Percentiles rank a stretch among this genome's conserved stretches.
Evolutionary conservation across 2,329 filamentous ascomycete genomes (phyloP).

Genomic region (Ceratocystiopsis sp.): DNA sequence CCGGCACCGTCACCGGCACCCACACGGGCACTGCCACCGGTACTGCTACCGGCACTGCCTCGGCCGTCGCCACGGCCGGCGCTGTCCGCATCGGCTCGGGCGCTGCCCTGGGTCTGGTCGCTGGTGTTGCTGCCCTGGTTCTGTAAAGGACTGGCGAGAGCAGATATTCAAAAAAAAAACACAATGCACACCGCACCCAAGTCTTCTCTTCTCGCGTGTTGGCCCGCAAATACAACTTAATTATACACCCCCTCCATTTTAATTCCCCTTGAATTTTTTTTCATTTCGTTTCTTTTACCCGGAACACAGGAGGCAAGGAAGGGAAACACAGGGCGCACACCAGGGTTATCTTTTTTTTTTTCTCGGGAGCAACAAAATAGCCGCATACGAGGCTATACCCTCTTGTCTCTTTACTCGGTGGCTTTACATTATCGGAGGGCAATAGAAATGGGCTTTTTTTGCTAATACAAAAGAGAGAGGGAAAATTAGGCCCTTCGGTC

Average conservation of each 20-base stretch:
- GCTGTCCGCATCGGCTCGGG: slow-evolving; percentile 5
- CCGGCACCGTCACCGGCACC: background rate
- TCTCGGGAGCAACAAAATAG: background rate
- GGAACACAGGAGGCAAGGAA: background rate
- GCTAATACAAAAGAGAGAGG: too few species aligned
- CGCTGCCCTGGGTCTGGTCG: slow-evolving; percentile 8
- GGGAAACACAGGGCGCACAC: too few species aligned
- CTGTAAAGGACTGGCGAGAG: slow-evolving; percentile 6
- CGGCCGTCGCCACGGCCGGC: slow-evolving; percentile 6
- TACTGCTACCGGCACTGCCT: background rate
- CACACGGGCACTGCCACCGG: background rate
- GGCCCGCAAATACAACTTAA: background rate
- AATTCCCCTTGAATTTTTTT: background rate
- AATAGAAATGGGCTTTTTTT: too few species aligned
- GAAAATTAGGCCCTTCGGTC: too few species aligned
- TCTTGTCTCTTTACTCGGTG: slow-evolving; percentile 3
- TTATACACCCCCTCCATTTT: background rate
- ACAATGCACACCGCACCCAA: background rate
- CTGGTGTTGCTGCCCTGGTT: slow-evolving; percentile 7
- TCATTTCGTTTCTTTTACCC: background rate
- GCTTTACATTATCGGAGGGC: too few species aligned
- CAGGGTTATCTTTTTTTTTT: background rate
- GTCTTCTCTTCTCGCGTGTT: background rate
- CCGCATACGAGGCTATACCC: slow-evolving; percentile 1
- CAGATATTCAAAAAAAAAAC: background rate